Evolutionary conservation across 2,329 filamentous ascomycete species (phyloP), one percentile per base, ranked within the genome.

Genomic region (Fusarium xylarioides): DNA sequence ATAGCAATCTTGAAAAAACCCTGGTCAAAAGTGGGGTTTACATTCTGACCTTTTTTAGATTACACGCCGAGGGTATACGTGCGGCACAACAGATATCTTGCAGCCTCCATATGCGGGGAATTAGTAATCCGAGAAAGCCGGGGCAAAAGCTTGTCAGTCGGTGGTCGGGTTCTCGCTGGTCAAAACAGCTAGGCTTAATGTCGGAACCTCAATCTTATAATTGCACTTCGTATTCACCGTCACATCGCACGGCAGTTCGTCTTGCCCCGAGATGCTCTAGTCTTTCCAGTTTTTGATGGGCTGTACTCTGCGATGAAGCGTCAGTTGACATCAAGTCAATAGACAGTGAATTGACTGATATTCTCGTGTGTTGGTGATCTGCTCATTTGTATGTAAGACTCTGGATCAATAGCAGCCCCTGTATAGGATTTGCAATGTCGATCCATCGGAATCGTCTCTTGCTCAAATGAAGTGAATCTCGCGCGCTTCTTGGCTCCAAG

Each of bases 71-170:
- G n/a, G n/a, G n/a, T n/a, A n/a, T n/a, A n/a, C n/a, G n/a, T n/a
- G n/a, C 42, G 23, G 35, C 46, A 26, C 26, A 5, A 26, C 26
- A 40, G 34, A 34, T 47, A 60, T 30, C 35, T 34, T 68, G 55
- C 65, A 67, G 49, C 35, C 34, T 40, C 37, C 44, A 49, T 64
- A 44, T 71, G 71, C 68, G 71, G 71, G 71, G 71, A 60, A 59
- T 34, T 63, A 40, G 46, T 49, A n/a, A 46, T 54, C 55, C 46
- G 40, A 30, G 37, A 69, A 74, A 66, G 71, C 67, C 38, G 60
- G 71, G 71, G 71, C 56, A 49, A 68, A 74, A 74, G 71, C 71
- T 74, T 68, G 67, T 74, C 71, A 38, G 66, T 65, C 53, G 56
- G 63, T 64, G 34, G 62, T 60, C 63, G 56, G 63, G 58, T 71